These are phyloP conservation scores for Teratosphaeria pseudoeucalypti DNA, from an alignment of 2,329 filamentous ascomycete genomes.

Conservation along the genomic window DNA sequence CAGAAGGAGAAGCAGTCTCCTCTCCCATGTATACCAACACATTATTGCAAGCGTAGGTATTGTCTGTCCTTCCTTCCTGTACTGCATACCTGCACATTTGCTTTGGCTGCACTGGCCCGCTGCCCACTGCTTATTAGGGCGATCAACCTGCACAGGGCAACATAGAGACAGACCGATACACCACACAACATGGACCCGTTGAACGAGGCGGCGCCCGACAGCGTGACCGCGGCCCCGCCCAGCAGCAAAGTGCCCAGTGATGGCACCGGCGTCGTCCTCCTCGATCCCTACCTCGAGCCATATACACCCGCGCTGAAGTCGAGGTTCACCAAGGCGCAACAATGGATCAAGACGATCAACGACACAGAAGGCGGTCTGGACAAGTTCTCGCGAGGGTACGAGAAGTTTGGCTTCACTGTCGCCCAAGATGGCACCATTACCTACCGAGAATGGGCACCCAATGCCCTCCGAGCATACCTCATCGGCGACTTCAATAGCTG, in stretches of 20 bases:
- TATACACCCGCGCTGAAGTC: constrained; percentile 68
- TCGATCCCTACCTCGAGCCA: constrained; percentile 83
- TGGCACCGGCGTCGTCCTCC: constrained; percentile 75
- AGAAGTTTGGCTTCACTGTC: constrained; percentile 78
- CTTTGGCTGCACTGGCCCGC: neutral
- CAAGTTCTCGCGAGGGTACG: constrained; percentile 80
- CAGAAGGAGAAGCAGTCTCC: neutral
- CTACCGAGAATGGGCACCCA: constrained; percentile 95
- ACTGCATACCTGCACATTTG: neutral
- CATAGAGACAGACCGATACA: constrained; percentile 12
- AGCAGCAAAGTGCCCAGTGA: constrained; percentile 51
- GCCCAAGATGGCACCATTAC: constrained; percentile 71
- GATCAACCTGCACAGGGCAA: constrained; percentile 2
- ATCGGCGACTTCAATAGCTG: constrained; percentile 95
- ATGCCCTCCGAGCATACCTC: constrained; percentile 71
- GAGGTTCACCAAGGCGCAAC: constrained; percentile 67
- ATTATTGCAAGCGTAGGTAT: neutral
- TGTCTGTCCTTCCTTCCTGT: neutral
- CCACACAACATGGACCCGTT: constrained; percentile 26
- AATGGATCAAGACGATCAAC: constrained; percentile 79
- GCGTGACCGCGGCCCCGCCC: constrained; percentile 34
- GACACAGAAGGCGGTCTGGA: constrained; percentile 79
- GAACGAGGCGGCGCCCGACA: constrained; percentile 37
- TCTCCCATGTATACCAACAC: neutral
- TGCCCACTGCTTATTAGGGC: neutral